Evolutionary conservation across 768 basidiomycete species (phyloP).

Genomic region (Mycena belliarum): DNA sequence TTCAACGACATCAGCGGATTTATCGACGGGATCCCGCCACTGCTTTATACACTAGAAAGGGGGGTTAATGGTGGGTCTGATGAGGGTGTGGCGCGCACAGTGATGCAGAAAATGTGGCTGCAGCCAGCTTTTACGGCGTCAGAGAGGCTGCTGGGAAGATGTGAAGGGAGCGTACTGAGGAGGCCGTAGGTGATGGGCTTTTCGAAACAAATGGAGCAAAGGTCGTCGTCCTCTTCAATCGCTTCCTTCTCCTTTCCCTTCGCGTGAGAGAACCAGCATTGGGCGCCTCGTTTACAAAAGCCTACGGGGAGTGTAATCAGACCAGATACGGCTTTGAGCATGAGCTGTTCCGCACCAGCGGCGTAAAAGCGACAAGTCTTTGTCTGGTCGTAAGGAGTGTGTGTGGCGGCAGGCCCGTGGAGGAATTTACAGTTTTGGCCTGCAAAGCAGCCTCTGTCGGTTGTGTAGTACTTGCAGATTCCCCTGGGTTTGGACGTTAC

Average conservation of each 20-base stretch:
- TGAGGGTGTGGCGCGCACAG: slow-evolving; percentile 41
- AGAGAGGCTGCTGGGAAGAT: neutral
- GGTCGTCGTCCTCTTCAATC: slow-evolving; percentile 45
- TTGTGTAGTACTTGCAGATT: slow-evolving; percentile 59
- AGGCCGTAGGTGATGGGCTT: slow-evolving; percentile 69
- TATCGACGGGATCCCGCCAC: slow-evolving; percentile 69
- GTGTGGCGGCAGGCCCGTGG: slow-evolving; percentile 46
- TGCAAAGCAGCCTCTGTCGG: slow-evolving; percentile 67
- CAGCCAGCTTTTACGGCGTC: slow-evolving; percentile 53
- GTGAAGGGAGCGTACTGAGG: slow-evolving; percentile 47
- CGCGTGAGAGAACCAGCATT: slow-evolving; percentile 76
- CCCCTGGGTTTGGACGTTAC: slow-evolving; percentile 72
- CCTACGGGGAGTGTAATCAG: slow-evolving; percentile 43
- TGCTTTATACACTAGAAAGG: slow-evolving; percentile 66
- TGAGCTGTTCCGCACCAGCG: slow-evolving; percentile 41
- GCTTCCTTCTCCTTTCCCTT: slow-evolving; percentile 17
- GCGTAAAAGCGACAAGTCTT: slow-evolving; percentile 72
- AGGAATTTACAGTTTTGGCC: slow-evolving; percentile 76
- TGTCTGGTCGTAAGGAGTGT: slow-evolving; percentile 67
- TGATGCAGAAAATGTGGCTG: slow-evolving; percentile 76
- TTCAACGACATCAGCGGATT: slow-evolving; percentile 48
- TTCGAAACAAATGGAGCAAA: slow-evolving; percentile 77
- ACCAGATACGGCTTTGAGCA: neutral
- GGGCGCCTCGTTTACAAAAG: slow-evolving; percentile 66
- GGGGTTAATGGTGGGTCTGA: slow-evolving; percentile 4